These are phyloP conservation scores for Iberis pinnata DNA, from an alignment of 345 rosid genomes.

Conservation along the genomic window DNA sequence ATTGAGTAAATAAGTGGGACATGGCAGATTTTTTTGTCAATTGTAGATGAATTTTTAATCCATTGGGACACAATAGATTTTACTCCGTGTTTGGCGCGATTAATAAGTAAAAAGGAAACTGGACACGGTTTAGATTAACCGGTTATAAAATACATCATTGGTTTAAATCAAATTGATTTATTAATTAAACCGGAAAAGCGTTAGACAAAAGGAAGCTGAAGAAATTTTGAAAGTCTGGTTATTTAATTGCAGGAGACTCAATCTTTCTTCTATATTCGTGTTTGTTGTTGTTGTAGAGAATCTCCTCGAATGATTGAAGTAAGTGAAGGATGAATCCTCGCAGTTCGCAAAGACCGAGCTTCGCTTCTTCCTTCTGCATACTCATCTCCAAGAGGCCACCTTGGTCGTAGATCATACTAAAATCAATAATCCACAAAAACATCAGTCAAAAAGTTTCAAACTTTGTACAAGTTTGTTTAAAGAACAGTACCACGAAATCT, in stretches of 20 bases:
- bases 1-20: too few species aligned
- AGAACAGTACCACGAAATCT: conserved; percentile 53
- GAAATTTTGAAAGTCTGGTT: not conserved
- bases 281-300: conserved; percentile 39
- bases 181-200: conserved; percentile 5
- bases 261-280: conserved; percentile 10
- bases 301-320: conserved; percentile 76
- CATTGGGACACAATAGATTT: too few species aligned
- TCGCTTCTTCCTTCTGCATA: conserved; percentile 70
- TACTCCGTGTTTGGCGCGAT: too few species aligned
- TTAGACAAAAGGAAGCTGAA: not conserved
- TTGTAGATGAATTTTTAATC: too few species aligned
- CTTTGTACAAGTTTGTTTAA: not conserved
- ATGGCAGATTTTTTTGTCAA: too few species aligned
- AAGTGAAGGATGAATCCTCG: conserved; percentile 77
- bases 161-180: not conserved
- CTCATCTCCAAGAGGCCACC: conserved; percentile 95
- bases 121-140: conserved; percentile 6
- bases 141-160: not conserved
- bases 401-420: conserved; percentile 81
- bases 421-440: conserved; percentile 13
- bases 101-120: conserved; percentile 4
- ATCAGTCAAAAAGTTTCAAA: not conserved
- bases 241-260: not conserved
- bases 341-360: conserved; percentile 70